Evolutionary conservation across 1,284 basidiomycete genomes (phyloP).

Genomic region (Anthracocystis walkeri): DNA sequence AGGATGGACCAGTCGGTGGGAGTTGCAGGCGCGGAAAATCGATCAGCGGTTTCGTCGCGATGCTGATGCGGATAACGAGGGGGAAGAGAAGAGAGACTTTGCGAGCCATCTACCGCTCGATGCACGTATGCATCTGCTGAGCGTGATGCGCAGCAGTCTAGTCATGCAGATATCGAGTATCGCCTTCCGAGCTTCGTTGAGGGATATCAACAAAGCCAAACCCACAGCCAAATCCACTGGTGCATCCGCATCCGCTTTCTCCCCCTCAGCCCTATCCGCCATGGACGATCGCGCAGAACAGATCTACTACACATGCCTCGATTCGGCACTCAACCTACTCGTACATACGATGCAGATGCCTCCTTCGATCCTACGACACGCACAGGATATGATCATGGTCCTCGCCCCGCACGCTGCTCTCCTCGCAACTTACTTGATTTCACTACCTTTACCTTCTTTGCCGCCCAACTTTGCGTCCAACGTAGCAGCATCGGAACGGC

Average conservation of each 20-base stretch:
- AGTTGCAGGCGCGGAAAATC: slow-evolving; percentile 46
- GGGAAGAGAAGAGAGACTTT: slow-evolving; percentile 8
- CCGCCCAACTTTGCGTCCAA: slow-evolving; percentile 23
- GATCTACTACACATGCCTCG: slow-evolving; percentile 51
- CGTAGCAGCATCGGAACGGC: slow-evolving; percentile 17
- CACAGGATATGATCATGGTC: slow-evolving; percentile 55
- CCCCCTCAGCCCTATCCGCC: slow-evolving; percentile 30
- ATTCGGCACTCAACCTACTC: slow-evolving; percentile 47
- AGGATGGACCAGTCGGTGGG: slow-evolving; percentile 44
- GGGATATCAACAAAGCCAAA: slow-evolving; percentile 51
- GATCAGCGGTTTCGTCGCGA: slow-evolving; percentile 32
- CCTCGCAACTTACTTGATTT: slow-evolving; percentile 51
- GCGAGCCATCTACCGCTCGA: slow-evolving; percentile 23
- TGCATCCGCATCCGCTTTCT: slow-evolving; percentile 24
- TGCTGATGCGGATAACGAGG: neutral
- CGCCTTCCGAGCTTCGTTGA: slow-evolving; percentile 46
- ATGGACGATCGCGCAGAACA: slow-evolving; percentile 50
- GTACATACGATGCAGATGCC: slow-evolving; percentile 43
- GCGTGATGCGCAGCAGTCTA: slow-evolving; percentile 47
- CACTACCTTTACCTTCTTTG: slow-evolving; percentile 32
- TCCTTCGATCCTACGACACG: slow-evolving; percentile 35
- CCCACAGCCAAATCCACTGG: slow-evolving; percentile 22
- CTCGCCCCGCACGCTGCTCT: slow-evolving; percentile 53
- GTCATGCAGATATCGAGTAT: slow-evolving; percentile 54
- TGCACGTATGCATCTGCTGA: slow-evolving; percentile 37